phyloP scores from a whole-genome alignment of 164 flowering plant genomes.

The Vitis cinerea region DNA sequence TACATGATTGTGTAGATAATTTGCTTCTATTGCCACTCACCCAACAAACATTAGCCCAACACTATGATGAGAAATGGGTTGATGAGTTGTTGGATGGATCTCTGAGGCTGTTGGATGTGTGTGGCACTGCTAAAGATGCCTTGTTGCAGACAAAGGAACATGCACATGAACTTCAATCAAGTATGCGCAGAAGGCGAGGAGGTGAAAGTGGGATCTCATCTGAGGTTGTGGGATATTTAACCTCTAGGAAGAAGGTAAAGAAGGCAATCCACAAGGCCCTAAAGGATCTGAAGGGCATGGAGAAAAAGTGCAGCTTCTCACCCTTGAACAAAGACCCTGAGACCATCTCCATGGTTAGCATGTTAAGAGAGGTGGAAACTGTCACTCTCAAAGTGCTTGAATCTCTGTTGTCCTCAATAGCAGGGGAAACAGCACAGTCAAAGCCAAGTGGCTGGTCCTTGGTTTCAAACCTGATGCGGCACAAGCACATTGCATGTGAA shows the following conservation, averaged over 20 bases:
- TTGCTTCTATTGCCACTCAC: constrained; percentile 24
- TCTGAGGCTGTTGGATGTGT: constrained; percentile 35
- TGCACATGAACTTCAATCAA: constrained; percentile 27
- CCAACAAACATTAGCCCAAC: constrained; percentile 19
- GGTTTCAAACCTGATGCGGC: constrained; percentile 18
- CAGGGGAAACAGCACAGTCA: constrained; percentile 9
- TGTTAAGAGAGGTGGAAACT: constrained; percentile 20
- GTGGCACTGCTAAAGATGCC: constrained; percentile 25
- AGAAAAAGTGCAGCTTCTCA: not conserved
- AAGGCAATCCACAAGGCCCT: constrained; percentile 28
- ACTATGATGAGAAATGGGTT: constrained; percentile 12
- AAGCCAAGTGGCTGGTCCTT: constrained; percentile 21
- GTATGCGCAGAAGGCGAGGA: constrained; percentile 34
- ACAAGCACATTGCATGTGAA: constrained; percentile 12
- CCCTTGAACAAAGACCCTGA: constrained; percentile 3
- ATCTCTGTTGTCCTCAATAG: constrained; percentile 16
- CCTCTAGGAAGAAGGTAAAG: constrained; percentile 32
- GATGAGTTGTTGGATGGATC: constrained; percentile 35
- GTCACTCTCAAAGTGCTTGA: constrained; percentile 8
- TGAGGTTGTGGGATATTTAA: constrained; percentile 20
- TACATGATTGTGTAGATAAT: constrained; percentile 28
- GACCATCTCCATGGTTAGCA: constrained; percentile 9
- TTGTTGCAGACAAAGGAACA: constrained; percentile 25
- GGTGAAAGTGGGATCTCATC: constrained; percentile 12
- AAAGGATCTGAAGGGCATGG: not conserved